Percentiles rank a stretch among this genome's conserved stretches.
Conservation (phyloP, 371 early-diverging fungal species). For the Circinella minor region DNA sequence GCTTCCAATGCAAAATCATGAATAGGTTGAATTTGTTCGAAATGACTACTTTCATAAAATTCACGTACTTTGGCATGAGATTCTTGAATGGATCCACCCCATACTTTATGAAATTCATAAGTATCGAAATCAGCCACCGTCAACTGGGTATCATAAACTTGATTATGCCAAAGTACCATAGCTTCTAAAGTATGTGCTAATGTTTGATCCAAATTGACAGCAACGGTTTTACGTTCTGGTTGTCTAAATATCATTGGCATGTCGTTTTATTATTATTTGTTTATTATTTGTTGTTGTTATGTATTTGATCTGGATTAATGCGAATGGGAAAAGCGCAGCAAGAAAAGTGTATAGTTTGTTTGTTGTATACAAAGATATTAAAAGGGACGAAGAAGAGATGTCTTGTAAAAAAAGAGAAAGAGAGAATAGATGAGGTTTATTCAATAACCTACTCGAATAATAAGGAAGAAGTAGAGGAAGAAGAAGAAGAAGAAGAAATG, state of each 20-base stretch:
- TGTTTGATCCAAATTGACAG: slow-evolving; percentile 57
- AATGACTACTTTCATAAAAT: slow-evolving; percentile 55
- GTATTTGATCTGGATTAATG: too few relatives aligned
- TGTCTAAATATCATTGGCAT: slow-evolving; percentile 25
- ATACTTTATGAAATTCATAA: slow-evolving; percentile 47
- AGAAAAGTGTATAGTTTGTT: too few relatives aligned
- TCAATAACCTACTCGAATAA: too few relatives aligned
- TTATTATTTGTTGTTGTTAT: too few relatives aligned
- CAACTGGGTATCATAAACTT: slow-evolving; percentile 43
- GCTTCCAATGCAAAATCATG: slow-evolving; percentile 56
- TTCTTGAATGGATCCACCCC: slow-evolving; percentile 57
- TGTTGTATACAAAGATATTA: too few relatives aligned
- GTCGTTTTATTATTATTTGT: too few relatives aligned
- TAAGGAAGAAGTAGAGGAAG: too few relatives aligned
- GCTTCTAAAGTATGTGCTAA: slow-evolving; percentile 52
- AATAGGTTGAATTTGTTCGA: slow-evolving; percentile 51
- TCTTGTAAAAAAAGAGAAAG: too few relatives aligned
- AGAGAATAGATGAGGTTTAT: too few relatives aligned
- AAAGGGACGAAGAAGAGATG: too few relatives aligned
- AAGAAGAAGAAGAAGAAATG: too few relatives aligned
- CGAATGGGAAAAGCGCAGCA: too few relatives aligned
- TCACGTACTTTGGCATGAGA: slow-evolving; percentile 51
- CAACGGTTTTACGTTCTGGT: slow-evolving; percentile 39
- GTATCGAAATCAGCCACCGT: slow-evolving; percentile 50
- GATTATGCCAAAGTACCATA: slow-evolving; percentile 54